A percentile compares a stretch with the other conserved stretches of the same genome.
These are phyloP conservation scores for Colletotrichum spinosum DNA, from an alignment of 2,329 filamentous ascomycete species.

Conservation along the genomic window DNA sequence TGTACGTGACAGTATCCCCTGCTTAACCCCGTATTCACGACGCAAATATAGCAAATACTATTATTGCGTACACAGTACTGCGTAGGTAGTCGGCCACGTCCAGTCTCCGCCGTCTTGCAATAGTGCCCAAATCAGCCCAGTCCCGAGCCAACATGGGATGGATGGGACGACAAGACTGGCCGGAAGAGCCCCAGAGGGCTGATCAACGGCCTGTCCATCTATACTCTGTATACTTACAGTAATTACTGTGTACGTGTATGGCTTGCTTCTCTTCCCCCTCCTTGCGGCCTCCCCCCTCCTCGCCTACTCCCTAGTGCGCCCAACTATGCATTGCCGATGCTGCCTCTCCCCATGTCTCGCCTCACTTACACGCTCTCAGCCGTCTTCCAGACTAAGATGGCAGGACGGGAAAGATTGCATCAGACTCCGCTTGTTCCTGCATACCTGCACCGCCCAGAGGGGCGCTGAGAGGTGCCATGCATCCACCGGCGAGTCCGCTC, in stretches of 20 bases:
- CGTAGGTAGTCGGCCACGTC: too few species aligned
- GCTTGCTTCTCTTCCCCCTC: neutral
- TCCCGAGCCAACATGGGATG: slow-evolving; percentile 5
- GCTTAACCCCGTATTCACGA: slow-evolving; percentile 14
- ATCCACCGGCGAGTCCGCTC: slow-evolving; percentile 22
- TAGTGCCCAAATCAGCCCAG: slow-evolving; percentile 19
- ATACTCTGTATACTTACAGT: too few species aligned
- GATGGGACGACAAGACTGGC: neutral
- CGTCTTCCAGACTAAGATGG: slow-evolving; percentile 17
- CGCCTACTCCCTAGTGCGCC: neutral
- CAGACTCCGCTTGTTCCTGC: neutral
- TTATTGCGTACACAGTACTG: too few species aligned
- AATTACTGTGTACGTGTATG: too few species aligned
- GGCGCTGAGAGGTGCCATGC: slow-evolving; percentile 33
- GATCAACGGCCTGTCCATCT: slow-evolving; percentile 10
- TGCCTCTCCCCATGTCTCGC: too few species aligned
- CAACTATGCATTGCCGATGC: too few species aligned
- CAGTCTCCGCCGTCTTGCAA: too few species aligned
- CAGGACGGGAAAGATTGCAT: slow-evolving; percentile 11
- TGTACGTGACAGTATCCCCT: neutral
- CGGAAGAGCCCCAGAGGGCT: slow-evolving; percentile 23
- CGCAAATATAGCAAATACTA: neutral
- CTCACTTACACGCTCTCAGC: too few species aligned
- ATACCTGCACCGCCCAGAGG: slow-evolving; percentile 26
- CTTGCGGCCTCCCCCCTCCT: neutral